Conservation (phyloP, 1,284 basidiomycete genomes). For the Microbotryum saponariae region DNA sequence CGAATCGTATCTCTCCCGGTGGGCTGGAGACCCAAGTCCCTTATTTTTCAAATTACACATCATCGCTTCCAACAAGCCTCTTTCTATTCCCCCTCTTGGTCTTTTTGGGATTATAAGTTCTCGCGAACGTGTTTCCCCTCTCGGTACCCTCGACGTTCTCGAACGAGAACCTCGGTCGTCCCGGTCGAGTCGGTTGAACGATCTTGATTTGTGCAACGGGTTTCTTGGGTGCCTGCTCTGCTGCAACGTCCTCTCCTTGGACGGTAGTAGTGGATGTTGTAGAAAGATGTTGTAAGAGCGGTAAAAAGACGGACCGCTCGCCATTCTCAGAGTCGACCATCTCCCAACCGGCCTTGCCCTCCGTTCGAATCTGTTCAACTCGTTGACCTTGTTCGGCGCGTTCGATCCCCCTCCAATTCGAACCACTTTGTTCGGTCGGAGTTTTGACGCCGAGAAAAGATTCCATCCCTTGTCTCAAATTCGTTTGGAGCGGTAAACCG, state of each 20-base stretch:
- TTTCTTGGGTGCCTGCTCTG: neutral
- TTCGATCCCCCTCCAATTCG: conserved; percentile 25
- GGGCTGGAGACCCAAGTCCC: no score
- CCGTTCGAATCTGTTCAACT: neutral
- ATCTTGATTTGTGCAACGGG: neutral
- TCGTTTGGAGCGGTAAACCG: conserved; percentile 20
- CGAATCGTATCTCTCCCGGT: no score
- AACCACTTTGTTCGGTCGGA: neutral
- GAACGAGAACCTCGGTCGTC: conserved; percentile 23
- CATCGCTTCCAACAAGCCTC: neutral
- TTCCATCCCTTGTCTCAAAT: conserved; percentile 27
- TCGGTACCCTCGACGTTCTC: conserved; percentile 17
- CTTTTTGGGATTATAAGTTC: conserved; percentile 15
- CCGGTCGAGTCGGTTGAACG: conserved; percentile 19
- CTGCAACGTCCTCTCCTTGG: no score
- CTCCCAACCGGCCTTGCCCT: conserved; percentile 23
- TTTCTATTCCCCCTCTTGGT: conserved; percentile 12
- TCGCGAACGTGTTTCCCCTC: conserved; percentile 5
- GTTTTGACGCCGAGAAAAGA: conserved; percentile 21
- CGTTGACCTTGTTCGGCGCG: conserved; percentile 4
- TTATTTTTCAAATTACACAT: no score
- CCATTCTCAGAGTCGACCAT: conserved; percentile 26
- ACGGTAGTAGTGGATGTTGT: neutral
- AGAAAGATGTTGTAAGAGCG: conserved; percentile 11
- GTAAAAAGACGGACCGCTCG: conserved; percentile 19